Conservation (phyloP, 192 early-diverging fungal genomes). For the Cetraspora pellucida region DNA sequence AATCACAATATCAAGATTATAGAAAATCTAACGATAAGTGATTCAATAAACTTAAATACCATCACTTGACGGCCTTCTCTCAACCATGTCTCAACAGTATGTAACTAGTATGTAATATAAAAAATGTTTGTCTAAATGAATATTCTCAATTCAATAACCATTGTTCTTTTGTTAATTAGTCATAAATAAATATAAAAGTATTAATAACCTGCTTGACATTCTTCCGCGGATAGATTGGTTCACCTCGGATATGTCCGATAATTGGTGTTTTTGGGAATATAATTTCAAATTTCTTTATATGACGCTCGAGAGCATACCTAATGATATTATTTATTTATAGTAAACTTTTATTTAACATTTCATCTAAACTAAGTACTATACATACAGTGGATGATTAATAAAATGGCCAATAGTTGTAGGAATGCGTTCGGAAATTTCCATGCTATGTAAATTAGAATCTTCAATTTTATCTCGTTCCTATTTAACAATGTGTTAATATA, state of each 20-base stretch:
- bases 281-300: conserved; percentile 78
- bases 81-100: conserved; percentile 65
- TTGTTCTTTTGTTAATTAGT: neutral
- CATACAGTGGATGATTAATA: conserved; percentile 79
- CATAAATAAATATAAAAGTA: neutral
- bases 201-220: conserved; percentile 57
- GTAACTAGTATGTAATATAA: conserved; percentile 11
- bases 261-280: conserved; percentile 69
- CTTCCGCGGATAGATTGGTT: conserved; percentile 77
- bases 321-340: neutral
- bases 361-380: neutral
- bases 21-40: conserved; percentile 8
- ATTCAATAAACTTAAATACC: neutral
- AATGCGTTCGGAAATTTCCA: conserved; percentile 63
- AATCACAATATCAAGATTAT: neutral
- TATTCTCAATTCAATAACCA: neutral
- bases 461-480: conserved; percentile 48
- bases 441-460: conserved; percentile 49
- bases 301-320: conserved; percentile 82
- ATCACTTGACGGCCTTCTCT: conserved; percentile 61
- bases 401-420: conserved; percentile 78
- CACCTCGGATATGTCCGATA: conserved; percentile 77
- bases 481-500: conserved; percentile 28
- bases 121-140: neutral
- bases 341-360: neutral